Evolutionary conservation across 371 early-diverging fungal species (phyloP), one percentile per base, ranked within the genome.

Genomic region (Mortierella sp.): DNA sequence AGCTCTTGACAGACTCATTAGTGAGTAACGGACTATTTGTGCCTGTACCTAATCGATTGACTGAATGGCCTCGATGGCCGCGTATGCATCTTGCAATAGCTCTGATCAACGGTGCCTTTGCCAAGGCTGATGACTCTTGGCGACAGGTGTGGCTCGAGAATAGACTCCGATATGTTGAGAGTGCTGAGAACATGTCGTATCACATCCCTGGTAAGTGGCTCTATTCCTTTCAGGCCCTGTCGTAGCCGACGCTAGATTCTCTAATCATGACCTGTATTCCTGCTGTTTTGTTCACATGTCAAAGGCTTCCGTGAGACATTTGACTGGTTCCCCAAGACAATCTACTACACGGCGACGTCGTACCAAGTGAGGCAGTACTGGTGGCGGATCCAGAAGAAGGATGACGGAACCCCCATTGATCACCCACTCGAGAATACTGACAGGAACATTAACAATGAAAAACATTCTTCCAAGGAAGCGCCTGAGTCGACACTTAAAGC

Each of bases 131-230:
- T 30, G 70, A 64, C 21, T 60, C 52, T 46, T 70, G 70, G 70
- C 29, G 19, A 18, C 37, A 45, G 47, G 53, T 55, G 2, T 70
- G 70, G 70, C 70, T 70, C 46, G 70, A 64, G 30, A 70, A 64
- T 21, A 50, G 70, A 14, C 28, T 70, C 30, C 18, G 46, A 7
- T 59, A 60, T 60, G 43, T 70, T 18, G 70, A 70, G 30, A 59
- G 47, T 1, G 70, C 70, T 2, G 70, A 70, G 26, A 64, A 70
- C 25, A 60, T 70, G 55, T 70, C 53, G 21, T 70, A 56, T 46
- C 62, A 68, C 46, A 43, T 63, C 12, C 50, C 57, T n/a, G 64
- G 64, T 63, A 48, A 37, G 37, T 37, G 9, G 9, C 37, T 9
- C 3, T 37, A 37, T 37, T 9, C 37, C 37, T 5, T 37, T 37